Percentiles rank a stretch among this genome's conserved stretches.
phyloP scores from a whole-genome alignment of 441 rosid genomes.

The Mallotus repandus region DNA sequence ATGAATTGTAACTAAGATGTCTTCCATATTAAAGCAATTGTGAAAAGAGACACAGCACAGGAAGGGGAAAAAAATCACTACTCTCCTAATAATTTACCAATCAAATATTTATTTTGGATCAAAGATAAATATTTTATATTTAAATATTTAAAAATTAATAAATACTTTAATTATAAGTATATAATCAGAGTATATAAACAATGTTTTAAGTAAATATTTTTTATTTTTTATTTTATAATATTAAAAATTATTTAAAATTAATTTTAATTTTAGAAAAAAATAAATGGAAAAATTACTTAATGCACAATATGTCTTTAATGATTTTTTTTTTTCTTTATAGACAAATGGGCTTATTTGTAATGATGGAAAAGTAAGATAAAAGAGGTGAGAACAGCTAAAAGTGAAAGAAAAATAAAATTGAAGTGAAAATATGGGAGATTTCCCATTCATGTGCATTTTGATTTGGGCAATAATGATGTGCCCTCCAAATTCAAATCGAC shows the following conservation, averaged over 20 bases:
- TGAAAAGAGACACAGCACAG: too few relatives aligned
- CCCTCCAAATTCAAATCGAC: constrained; percentile 17
- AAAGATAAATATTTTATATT: too few relatives aligned
- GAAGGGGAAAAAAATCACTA: too few relatives aligned
- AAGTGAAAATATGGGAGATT: constrained; percentile 11
- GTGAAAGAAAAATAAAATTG: constrained; percentile 3
- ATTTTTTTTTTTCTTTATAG: background rate
- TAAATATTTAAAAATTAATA: too few relatives aligned
- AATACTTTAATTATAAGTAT: too few relatives aligned
- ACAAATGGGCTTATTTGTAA: constrained; percentile 19
- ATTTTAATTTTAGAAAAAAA: background rate
- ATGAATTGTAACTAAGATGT: constrained; percentile 33
- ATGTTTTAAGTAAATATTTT: too few relatives aligned
- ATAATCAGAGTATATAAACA: too few relatives aligned
- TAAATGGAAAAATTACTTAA: background rate
- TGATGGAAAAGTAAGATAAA: constrained; percentile 19
- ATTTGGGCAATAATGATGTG: constrained; percentile 25
- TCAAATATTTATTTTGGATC: too few relatives aligned
- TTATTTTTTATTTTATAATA: too few relatives aligned
- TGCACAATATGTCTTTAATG: background rate
- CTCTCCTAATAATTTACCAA: too few relatives aligned
- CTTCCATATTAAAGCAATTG: constrained; percentile 8
- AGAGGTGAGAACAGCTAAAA: constrained; percentile 3
- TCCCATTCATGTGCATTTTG: constrained; percentile 27
- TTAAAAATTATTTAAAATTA: too few relatives aligned